Evolutionary conservation across 2,329 filamentous ascomycete species (phyloP), one percentile per base, ranked within the genome.

Genomic region (Leptosphaerulina australis): DNA sequence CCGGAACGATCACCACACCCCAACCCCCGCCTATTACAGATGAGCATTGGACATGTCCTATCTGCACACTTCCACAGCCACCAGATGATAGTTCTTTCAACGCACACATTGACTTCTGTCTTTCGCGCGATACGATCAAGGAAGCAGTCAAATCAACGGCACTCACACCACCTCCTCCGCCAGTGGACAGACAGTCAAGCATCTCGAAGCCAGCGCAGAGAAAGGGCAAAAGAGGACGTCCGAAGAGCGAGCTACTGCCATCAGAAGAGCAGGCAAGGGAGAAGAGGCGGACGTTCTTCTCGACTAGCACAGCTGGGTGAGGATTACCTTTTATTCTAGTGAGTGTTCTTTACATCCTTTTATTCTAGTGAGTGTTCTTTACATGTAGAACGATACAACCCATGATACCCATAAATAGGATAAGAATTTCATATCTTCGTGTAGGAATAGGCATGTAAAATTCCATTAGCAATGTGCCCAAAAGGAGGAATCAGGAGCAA

Each of bases 21-120:
- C 50, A 66, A 52, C 2, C 70, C 63, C 28, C 53, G n/a, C 25
- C 51, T 7, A 25, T 52, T 18, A 46, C 63, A 35, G 62, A 66
- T 51, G 58, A 60, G 37, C 65, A 84, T 36, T 97, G 92, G 92
- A 81, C 87, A 28, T 99, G 94, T 70, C 94, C 94, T 0, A 89
- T 97, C 34, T 99, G 94, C 70, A 75, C 77, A n/a, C 79, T 87
- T 12, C 86, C 90, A 0, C 92, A 97, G 65, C 66, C 78, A 0
- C 83, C 91, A 0, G 81, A 93, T 39, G 91, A 97, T 68, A 81
- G 80, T 35, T 77, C 76, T 0, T 96, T 97, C 74, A 99, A 99
- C 60, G 84, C 88, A 48, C 94, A 99, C 66, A 91, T 99, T 41
- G 94, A 99, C 69, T 82, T 88, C 7, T 99, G 94, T 70, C 81